phyloP scores from a whole-genome alignment of 2,329 filamentous ascomycete species.

The Gyromitra esculenta region DNA sequence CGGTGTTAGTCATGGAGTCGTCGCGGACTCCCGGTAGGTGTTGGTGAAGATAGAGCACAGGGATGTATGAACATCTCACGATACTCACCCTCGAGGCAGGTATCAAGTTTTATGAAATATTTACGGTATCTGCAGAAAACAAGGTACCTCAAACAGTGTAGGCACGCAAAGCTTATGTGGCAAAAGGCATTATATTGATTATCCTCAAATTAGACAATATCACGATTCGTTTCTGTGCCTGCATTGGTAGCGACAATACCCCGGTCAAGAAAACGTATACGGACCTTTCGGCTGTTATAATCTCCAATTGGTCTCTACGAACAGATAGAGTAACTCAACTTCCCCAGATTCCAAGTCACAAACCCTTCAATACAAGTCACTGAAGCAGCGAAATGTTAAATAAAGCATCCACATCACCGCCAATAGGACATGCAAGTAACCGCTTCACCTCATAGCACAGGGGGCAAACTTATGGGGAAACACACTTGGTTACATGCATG shows the following conservation, averaged over 20 bases:
- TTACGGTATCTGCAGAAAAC: not conserved
- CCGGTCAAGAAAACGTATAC: not conserved
- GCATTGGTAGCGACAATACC: conserved; percentile 24
- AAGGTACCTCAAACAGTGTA: not conserved
- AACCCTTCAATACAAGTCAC: too few species aligned
- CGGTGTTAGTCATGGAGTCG: not conserved
- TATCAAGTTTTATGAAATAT: not conserved
- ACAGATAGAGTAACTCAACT: not conserved
- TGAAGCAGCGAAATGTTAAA: not conserved
- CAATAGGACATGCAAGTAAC: not conserved
- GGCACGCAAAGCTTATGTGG: not conserved
- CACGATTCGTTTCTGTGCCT: conserved; percentile 2
- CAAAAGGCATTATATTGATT: conserved; percentile 22
- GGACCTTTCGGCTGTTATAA: not conserved
- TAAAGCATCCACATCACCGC: not conserved
- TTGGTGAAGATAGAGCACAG: not conserved
- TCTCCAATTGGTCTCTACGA: not conserved
- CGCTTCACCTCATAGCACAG: not conserved
- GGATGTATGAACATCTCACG: not conserved
- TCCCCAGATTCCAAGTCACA: not conserved
- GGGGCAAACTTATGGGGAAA: not conserved
- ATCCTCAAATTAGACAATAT: not conserved
- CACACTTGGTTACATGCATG: not conserved
- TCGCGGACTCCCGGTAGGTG: not conserved
- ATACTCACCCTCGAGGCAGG: not conserved